Base-by-base conservation (phyloP, 441 rosid species). In the Croton setiger region DNA sequence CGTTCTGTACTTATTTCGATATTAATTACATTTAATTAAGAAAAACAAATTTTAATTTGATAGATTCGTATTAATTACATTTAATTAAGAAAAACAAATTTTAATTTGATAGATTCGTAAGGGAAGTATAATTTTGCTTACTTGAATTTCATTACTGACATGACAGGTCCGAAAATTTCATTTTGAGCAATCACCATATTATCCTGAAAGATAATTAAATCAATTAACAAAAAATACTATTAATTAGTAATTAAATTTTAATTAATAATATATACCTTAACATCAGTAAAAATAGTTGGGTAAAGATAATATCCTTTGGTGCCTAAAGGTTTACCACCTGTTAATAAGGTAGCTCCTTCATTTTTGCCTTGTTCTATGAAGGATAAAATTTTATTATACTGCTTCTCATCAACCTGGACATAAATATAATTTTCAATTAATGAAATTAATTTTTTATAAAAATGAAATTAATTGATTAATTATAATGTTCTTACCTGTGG, bases 401-500 rank as follows among this genome's bases (percentile, higher is more conserved):
- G 97, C 17, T 61, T 56, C 81, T 80, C 83, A 68, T 76, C 84
- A 41, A 81, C 91, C 98, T 90, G 79, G 11, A n/a, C 21, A 54
- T 4, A 14, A 14, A 12, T 10, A 11, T 45, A 45, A 2, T 27
- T 27, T 27, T 27, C 31, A 27, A 27, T 27, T 27, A 27, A 27
- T 27, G 31, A 27, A 27, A 27, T 27, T 27, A 27, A 27, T 27
- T 27, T 27, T 27, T 27, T 27, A 0, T 2, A 27, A 27, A 27
- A 27, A 1, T 27, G 31, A 27, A 27, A 27, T 27, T 27, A 27
- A 27, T 27, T 27, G 31, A 0, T 44, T 44, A 49, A 49, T 15
- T 5, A 36, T 76, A n/a, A n/a, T n/a, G n/a, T n/a, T n/a, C n/a
- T n/a, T n/a, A 93, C 98, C 85, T 91, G 98, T 9, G 97, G 98